phyloP scores from a whole-genome alignment of 345 rosid species.

The Ceriops zippeliana region DNA sequence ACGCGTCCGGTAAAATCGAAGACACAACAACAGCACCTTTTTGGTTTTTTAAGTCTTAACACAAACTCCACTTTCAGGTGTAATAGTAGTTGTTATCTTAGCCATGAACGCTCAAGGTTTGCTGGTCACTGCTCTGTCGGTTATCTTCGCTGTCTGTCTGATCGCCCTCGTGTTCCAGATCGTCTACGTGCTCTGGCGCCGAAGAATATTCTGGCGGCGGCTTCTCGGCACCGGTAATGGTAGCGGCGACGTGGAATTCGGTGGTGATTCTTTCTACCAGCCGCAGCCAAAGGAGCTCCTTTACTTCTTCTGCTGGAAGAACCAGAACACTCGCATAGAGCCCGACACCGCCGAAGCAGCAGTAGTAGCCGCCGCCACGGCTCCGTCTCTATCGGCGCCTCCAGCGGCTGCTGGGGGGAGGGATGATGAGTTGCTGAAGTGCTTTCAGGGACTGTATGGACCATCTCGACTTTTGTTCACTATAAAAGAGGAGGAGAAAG shows the following conservation, averaged over 20 bases:
- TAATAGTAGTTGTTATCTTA: not conserved
- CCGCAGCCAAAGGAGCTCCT: conserved; percentile 68
- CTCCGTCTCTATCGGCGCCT: conserved; percentile 16
- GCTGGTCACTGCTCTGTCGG: conserved; percentile 39
- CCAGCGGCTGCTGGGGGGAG: conserved; percentile 6
- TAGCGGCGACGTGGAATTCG: conserved; percentile 13
- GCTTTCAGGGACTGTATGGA: conserved; percentile 39
- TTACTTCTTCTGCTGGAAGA: conserved; percentile 70
- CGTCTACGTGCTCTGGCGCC: conserved; percentile 51
- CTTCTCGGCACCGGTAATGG: conserved; percentile 1
- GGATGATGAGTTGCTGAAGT: conserved; percentile 38
- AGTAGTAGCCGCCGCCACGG: conserved; percentile 2
- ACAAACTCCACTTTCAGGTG: too few species aligned
- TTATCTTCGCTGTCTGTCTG: conserved; percentile 39
- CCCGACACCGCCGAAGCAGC: conserved; percentile 15
- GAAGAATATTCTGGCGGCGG: conserved; percentile 36
- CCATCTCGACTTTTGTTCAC: conserved; percentile 63
- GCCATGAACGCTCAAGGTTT: conserved; percentile 40
- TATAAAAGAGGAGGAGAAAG: conserved; percentile 64
- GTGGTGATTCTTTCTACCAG: conserved; percentile 15
- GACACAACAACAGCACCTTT: too few species aligned
- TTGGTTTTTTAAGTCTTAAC: too few species aligned
- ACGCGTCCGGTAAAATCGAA: too few species aligned
- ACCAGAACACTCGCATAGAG: conserved; percentile 45
- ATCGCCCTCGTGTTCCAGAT: conserved; percentile 36